These are phyloP conservation scores for Ananas comosus DNA, from an alignment of 176 grass and related monocot genomes.

Conservation along the genomic window DNA sequence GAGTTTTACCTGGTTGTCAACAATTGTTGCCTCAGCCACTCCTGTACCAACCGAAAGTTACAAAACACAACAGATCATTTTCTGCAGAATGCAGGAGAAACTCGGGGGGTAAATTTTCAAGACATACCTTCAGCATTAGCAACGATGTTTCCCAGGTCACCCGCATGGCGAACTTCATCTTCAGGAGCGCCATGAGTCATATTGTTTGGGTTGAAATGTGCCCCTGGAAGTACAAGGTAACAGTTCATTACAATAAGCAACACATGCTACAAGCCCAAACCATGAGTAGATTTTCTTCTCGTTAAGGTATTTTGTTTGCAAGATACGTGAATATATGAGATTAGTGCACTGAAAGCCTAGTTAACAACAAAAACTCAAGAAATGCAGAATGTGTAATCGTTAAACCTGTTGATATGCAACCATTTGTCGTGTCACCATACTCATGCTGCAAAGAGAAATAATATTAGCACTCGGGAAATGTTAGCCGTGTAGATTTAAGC, in stretches of 20 bases:
- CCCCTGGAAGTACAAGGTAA: slow-evolving; percentile 27
- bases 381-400: too few relatives aligned
- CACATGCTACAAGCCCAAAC: neutral
- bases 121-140: slow-evolving; percentile 61
- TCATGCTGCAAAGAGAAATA: slow-evolving; percentile 5
- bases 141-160: slow-evolving; percentile 89
- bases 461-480: neutral
- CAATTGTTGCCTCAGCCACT: slow-evolving; percentile 70
- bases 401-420: slow-evolving; percentile 27
- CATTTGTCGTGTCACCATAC: slow-evolving; percentile 27
- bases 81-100: neutral
- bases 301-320: neutral
- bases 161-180: slow-evolving; percentile 74
- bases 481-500: neutral
- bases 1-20: slow-evolving; percentile 68
- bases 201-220: slow-evolving; percentile 85
- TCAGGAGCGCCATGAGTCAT: slow-evolving; percentile 69
- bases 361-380: too few relatives aligned
- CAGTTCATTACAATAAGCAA: slow-evolving; percentile 6
- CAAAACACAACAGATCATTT: slow-evolving; percentile 10
- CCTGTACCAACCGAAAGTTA: slow-evolving; percentile 37
- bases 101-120: neutral
- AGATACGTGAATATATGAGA: too few relatives aligned
- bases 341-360: too few relatives aligned
- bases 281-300: neutral